Conservation (phyloP, 129 eudicot genomes). For the Pulicaria dysenterica region DNA sequence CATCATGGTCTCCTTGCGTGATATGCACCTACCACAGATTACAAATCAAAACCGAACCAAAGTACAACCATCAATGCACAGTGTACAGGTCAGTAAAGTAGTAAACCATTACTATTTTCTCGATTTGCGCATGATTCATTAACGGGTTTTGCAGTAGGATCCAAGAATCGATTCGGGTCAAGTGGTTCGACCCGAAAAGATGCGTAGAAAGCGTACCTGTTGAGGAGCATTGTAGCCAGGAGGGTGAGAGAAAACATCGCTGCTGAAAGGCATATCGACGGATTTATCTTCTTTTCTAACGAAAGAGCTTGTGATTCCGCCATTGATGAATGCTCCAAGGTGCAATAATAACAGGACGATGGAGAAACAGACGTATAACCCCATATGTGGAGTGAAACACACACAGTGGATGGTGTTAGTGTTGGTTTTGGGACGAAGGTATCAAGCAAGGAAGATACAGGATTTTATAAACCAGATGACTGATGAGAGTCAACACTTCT, state of each 20-base stretch:
- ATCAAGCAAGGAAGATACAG: not conserved
- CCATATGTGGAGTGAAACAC: slow-evolving; percentile 15
- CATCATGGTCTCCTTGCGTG: slow-evolving; percentile 85
- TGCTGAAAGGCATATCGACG: slow-evolving; percentile 69
- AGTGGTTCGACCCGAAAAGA: not conserved
- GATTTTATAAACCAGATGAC: slow-evolving; percentile 15
- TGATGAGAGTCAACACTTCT: slow-evolving; percentile 30
- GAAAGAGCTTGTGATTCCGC: slow-evolving; percentile 67
- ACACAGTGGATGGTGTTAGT: slow-evolving; percentile 10
- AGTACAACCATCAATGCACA: slow-evolving; percentile 24
- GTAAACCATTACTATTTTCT: not conserved
- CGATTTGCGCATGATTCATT: not conserved
- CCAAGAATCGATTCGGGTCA: too few relatives aligned
- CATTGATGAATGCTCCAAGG: slow-evolving; percentile 41
- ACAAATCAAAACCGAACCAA: slow-evolving; percentile 1
- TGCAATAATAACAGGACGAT: slow-evolving; percentile 4
- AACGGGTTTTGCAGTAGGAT: not conserved
- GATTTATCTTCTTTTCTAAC: slow-evolving; percentile 52
- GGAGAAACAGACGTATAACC: not conserved
- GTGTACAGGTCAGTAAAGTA: not conserved
- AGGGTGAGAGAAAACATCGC: slow-evolving; percentile 76
- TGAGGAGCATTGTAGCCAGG: slow-evolving; percentile 93
- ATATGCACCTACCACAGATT: slow-evolving; percentile 63
- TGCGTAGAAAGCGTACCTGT: slow-evolving; percentile 51
- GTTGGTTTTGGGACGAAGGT: slow-evolving; percentile 26